Percentiles rank a stretch among this genome's conserved stretches.
phyloP scores from a whole-genome alignment of 176 grass and related monocot species.

The Carex kokanica region DNA sequence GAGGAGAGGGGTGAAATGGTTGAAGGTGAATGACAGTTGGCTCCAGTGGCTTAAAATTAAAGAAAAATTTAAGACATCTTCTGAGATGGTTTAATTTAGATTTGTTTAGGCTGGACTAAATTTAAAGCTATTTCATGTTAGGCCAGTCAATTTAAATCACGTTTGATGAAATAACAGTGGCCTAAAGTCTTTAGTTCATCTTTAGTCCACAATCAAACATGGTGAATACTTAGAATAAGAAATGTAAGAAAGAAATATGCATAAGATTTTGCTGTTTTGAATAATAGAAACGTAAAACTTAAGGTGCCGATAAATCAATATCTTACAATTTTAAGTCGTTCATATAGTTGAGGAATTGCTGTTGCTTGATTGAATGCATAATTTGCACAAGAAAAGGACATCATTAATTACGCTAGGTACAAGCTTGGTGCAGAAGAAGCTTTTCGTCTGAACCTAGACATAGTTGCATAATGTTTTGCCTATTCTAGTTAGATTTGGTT shows the following conservation, averaged over 20 bases:
- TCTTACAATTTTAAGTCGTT: not conserved
- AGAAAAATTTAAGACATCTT: no score
- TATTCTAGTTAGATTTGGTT: not conserved
- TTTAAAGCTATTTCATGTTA: no score
- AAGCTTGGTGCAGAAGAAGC: not conserved
- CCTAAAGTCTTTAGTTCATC: no score
- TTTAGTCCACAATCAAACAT: no score
- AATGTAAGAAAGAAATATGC: not conserved
- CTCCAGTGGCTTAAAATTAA: no score
- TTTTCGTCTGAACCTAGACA: not conserved
- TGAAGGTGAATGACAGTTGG: no score
- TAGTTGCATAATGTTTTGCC: not conserved
- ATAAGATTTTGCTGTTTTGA: not conserved
- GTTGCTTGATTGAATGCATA: constrained; percentile 5
- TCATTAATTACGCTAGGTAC: not conserved
- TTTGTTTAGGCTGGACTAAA: no score
- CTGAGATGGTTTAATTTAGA: no score
- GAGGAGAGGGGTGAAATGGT: no score
- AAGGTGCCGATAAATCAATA: not conserved
- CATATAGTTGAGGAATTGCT: constrained; percentile 1
- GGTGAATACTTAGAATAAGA: not conserved
- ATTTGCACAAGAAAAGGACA: not conserved
- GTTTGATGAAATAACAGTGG: no score
- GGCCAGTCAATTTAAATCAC: no score
- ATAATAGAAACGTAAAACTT: not conserved